These are phyloP conservation scores for Xylaria cubensis DNA, from an alignment of 495 filamentous ascomycete species.

Conservation along the genomic window DNA sequence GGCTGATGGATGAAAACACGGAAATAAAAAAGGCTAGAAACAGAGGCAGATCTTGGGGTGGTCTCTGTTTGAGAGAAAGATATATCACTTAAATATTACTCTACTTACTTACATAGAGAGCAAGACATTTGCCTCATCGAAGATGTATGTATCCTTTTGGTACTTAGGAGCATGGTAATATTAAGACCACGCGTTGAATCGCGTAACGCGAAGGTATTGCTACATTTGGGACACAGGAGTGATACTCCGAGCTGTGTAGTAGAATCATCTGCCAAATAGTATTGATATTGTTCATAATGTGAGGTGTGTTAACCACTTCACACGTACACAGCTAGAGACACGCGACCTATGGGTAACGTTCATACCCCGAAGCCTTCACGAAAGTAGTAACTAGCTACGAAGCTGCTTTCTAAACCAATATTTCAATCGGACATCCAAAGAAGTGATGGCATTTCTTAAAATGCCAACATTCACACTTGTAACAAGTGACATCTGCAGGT, in stretches of 20 bases:
- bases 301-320: conserved; percentile 10
- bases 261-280: neutral
- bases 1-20: neutral
- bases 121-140: conserved; percentile 12
- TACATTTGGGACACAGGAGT: neutral
- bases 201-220: conserved; percentile 22
- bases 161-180: conserved; percentile 6
- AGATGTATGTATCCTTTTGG: neutral
- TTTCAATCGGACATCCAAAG: neutral
- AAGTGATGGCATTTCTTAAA: neutral
- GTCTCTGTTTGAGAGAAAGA: neutral
- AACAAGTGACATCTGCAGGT: neutral
- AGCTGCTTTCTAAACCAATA: neutral
- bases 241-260: neutral
- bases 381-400: too few species aligned
- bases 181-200: conserved; percentile 27
- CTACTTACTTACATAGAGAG: neutral
- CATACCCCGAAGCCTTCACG: neutral
- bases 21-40: neutral
- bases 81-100: conserved; percentile 14
- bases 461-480: too few species aligned
- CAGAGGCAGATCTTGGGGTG: neutral
- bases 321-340: conserved; percentile 13
- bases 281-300: neutral
- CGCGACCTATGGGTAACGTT: neutral